Evolutionary conservation across 352 stramenopile species (phyloP).

Genomic region (Peronospora destructor): DNA sequence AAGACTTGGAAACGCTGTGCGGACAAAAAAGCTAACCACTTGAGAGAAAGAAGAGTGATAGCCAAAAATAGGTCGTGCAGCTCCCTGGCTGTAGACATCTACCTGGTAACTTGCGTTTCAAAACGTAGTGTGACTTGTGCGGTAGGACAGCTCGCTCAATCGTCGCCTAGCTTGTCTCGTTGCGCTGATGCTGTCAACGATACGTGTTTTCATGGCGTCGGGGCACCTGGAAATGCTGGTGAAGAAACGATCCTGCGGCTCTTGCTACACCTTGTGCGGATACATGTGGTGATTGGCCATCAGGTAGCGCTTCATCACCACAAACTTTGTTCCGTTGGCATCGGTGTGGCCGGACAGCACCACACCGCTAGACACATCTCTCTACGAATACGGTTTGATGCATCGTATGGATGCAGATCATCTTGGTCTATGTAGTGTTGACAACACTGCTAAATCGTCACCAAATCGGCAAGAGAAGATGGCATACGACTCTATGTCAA

Average conservation of each 20-base stretch:
- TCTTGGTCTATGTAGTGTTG: conserved; percentile 77
- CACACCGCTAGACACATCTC: conserved; percentile 69
- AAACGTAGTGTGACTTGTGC: background rate
- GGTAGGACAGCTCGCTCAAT: conserved; percentile 9
- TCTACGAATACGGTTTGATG: conserved; percentile 66
- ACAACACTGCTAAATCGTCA: conserved; percentile 56
- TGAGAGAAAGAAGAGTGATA: conserved; percentile 24
- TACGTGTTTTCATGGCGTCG: conserved; percentile 57
- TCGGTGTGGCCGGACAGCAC: conserved; percentile 60
- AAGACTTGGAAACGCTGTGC: background rate
- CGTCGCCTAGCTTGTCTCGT: conserved; percentile 19
- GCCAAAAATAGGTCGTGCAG: background rate
- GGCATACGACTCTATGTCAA: conserved; percentile 66
- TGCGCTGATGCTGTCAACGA: conserved; percentile 42
- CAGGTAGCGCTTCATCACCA: conserved; percentile 76
- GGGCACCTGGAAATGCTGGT: conserved; percentile 50
- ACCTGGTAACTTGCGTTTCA: conserved; percentile 6
- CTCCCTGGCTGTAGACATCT: background rate
- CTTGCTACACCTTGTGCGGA: conserved; percentile 58
- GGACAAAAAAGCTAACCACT: conserved; percentile 10
- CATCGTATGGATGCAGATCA: conserved; percentile 67
- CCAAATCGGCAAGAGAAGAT: conserved; percentile 60
- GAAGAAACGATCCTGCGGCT: conserved; percentile 56
- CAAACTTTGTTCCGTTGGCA: conserved; percentile 50
- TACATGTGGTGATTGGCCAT: conserved; percentile 81